phyloP scores from a whole-genome alignment of 148 eudicot genomes.

The Persicaria maculosa region DNA sequence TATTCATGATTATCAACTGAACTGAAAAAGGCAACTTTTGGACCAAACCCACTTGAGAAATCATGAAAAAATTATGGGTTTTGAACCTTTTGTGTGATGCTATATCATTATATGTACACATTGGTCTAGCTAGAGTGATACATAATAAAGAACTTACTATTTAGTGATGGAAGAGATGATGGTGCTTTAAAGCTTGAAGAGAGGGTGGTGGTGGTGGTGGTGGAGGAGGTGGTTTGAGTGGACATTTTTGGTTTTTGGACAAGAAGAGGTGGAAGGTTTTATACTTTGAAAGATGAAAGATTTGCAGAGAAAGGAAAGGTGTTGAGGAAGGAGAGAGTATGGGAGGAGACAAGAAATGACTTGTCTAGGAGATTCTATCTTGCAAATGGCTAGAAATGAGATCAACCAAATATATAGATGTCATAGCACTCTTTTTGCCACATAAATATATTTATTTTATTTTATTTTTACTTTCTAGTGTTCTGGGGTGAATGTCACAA shows the following conservation, averaged over 20 bases:
- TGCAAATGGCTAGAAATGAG: neutral
- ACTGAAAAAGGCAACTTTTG: neutral
- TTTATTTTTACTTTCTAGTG: too few relatives aligned
- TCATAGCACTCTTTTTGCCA: too few relatives aligned
- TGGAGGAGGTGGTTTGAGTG: neutral
- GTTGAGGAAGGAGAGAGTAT: neutral
- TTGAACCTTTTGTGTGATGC: neutral
- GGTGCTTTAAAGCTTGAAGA: neutral
- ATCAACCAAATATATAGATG: neutral
- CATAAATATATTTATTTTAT: too few relatives aligned
- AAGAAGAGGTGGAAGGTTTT: neutral
- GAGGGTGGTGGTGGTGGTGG: neutral
- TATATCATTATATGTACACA: neutral
- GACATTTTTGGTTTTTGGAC: neutral
- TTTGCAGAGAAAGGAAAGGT: neutral
- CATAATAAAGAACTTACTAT: neutral
- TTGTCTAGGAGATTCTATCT: neutral
- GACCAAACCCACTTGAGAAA: neutral
- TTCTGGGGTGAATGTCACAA: too few relatives aligned
- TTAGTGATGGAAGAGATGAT: neutral
- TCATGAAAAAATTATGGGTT: neutral
- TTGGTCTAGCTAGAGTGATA: neutral
- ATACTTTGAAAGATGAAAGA: neutral
- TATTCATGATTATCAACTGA: neutral
- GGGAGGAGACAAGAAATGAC: slow-evolving; percentile 10